phyloP scores from a whole-genome alignment of 2,329 filamentous ascomycete species.

The Dothistroma septosporum region DNA sequence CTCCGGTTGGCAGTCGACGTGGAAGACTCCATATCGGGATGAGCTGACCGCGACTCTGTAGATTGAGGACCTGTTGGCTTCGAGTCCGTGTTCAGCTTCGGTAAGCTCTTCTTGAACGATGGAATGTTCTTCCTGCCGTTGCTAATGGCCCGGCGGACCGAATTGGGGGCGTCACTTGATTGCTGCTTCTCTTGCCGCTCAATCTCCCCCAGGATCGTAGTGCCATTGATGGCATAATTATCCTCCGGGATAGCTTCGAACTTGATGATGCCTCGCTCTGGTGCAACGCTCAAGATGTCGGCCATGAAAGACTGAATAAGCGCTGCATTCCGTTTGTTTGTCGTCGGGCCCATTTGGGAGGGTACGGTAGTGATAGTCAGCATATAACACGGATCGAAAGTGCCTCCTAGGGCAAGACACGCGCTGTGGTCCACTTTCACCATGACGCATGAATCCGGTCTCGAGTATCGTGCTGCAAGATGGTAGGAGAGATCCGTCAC shows the following conservation, averaged over 20 bases:
- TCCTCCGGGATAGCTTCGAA: slow-evolving; percentile 69
- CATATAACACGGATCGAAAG: slow-evolving; percentile 74
- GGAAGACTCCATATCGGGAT: background rate
- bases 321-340: slow-evolving; percentile 76
- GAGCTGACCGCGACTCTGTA: background rate
- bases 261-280: slow-evolving; percentile 66
- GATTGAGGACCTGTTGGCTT: slow-evolving; percentile 4
- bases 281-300: slow-evolving; percentile 62
- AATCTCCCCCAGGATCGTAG: slow-evolving; percentile 65
- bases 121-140: slow-evolving; percentile 29
- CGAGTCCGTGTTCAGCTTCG: slow-evolving; percentile 22
- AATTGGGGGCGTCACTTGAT: slow-evolving; percentile 38
- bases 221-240: slow-evolving; percentile 66
- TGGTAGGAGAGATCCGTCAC: slow-evolving; percentile 69
- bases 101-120: slow-evolving; percentile 22
- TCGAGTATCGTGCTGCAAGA: slow-evolving; percentile 70
- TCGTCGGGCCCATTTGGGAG: slow-evolving; percentile 63
- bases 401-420: slow-evolving; percentile 70
- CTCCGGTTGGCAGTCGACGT: background rate
- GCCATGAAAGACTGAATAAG: slow-evolving; percentile 72
- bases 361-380: slow-evolving; percentile 69
- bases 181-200: slow-evolving; percentile 53
- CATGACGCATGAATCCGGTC: slow-evolving; percentile 68
- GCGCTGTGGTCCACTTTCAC: slow-evolving; percentile 71
- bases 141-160: slow-evolving; percentile 40